Evolutionary conservation across 2,329 filamentous ascomycete species (phyloP).

Genomic region (Penicillium sp.): DNA sequence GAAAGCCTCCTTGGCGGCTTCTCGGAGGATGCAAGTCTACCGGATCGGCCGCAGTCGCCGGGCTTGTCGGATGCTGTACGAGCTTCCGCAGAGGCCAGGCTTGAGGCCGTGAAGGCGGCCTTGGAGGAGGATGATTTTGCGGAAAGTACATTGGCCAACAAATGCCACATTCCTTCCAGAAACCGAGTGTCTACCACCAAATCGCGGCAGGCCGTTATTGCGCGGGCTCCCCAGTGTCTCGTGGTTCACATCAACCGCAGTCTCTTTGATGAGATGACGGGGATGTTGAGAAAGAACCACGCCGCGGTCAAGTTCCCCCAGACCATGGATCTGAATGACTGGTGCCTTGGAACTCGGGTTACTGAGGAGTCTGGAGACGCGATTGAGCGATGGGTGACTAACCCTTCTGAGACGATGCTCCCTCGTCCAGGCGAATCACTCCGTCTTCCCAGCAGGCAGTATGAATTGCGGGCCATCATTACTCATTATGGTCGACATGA

Average conservation of each 20-base stretch:
- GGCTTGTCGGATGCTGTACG: conserved; percentile 36
- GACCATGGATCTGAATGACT: conserved; percentile 69
- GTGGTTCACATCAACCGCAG: conserved; percentile 88
- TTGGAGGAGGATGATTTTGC: conserved; percentile 76
- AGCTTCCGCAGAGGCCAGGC: conserved; percentile 46
- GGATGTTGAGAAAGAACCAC: conserved; percentile 75
- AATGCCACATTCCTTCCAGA: conserved; percentile 62
- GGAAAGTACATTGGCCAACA: conserved; percentile 58
- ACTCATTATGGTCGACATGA: conserved; percentile 89
- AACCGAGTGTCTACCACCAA: conserved; percentile 74
- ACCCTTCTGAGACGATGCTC: conserved; percentile 69
- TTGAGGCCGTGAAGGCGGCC: conserved; percentile 63
- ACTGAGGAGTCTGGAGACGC: conserved; percentile 29
- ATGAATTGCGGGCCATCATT: conserved; percentile 75
- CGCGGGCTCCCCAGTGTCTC: conserved; percentile 71
- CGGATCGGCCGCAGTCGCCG: conserved; percentile 21
- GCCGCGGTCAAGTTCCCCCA: conserved; percentile 72
- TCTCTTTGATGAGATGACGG: conserved; percentile 78
- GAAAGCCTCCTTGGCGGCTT: conserved; percentile 43
- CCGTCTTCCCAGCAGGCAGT: conserved; percentile 50
- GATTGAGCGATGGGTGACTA: conserved; percentile 64
- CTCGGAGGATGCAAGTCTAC: conserved; percentile 35
- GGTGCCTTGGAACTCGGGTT: conserved; percentile 65
- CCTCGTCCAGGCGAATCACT: conserved; percentile 53
- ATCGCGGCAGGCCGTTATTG: conserved; percentile 81